Percentiles rank a stretch among this genome's conserved stretches.
These are phyloP conservation scores for Lyophyllum decastes DNA, from an alignment of 768 basidiomycete species.

Conservation along the genomic window DNA sequence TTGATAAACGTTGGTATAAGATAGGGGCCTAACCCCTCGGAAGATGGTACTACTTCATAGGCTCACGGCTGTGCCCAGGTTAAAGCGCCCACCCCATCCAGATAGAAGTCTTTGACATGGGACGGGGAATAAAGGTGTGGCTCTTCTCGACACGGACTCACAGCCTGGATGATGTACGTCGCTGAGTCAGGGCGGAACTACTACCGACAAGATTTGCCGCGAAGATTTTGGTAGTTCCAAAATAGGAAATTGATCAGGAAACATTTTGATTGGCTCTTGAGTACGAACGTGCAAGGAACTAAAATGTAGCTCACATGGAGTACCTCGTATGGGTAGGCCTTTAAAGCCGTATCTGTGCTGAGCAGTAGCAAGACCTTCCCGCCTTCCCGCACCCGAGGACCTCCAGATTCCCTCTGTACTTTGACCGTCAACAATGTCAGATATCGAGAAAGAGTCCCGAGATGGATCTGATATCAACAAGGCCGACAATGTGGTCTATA, in stretches of 20 bases:
- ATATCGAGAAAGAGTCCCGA: slow-evolving; percentile 41
- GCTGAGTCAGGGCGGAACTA: neutral
- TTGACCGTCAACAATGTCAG: slow-evolving; percentile 17
- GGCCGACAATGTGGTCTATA: slow-evolving; percentile 34
- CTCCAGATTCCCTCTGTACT: neutral
- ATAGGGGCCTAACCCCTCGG: neutral
- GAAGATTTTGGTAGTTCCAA: neutral
- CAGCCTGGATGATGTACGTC: too few species aligned
- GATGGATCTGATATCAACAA: slow-evolving; percentile 30
- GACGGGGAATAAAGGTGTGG: too few species aligned
- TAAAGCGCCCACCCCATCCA: neutral
- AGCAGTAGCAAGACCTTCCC: neutral
- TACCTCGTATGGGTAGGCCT: neutral
- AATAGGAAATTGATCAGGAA: slow-evolving; percentile 9
- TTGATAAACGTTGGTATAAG: neutral
- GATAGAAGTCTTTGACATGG: neutral
- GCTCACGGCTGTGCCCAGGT: neutral
- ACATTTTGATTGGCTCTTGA: slow-evolving; percentile 27
- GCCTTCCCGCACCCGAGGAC: slow-evolving; percentile 7
- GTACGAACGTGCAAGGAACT: slow-evolving; percentile 33
- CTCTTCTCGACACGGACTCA: too few species aligned
- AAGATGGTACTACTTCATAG: neutral
- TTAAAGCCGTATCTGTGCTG: slow-evolving; percentile 1
- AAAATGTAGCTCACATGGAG: slow-evolving; percentile 5
- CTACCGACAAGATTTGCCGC: neutral